Evolutionary conservation across 1,284 basidiomycete genomes (phyloP).

Genomic region (Veloboletus limbatus): DNA sequence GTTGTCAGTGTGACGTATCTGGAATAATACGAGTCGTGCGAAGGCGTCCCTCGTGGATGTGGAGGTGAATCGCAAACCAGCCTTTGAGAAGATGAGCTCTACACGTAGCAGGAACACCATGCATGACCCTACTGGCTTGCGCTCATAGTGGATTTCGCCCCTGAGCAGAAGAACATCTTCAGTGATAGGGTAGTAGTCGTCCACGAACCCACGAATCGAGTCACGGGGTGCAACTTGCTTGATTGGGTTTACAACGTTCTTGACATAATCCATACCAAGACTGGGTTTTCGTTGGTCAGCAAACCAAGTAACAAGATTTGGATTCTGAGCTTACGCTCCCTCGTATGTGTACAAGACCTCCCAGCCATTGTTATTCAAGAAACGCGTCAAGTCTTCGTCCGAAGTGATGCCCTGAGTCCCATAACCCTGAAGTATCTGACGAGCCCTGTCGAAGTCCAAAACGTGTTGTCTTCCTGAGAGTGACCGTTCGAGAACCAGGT

Average conservation of each 20-base stretch:
- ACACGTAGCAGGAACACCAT: conserved; percentile 2
- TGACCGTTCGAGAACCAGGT: conserved; percentile 16
- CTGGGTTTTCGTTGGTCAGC: conserved; percentile 29
- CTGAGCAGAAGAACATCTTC: conserved; percentile 41
- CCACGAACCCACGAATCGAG: conserved; percentile 38
- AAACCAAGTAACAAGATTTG: neutral
- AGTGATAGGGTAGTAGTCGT: conserved; percentile 37
- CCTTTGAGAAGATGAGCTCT: conserved; percentile 36
- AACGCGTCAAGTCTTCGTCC: conserved; percentile 32
- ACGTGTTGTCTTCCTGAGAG: conserved; percentile 20
- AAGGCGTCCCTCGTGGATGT: conserved; percentile 33
- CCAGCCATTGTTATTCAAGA: conserved; percentile 38
- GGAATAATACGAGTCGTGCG: conserved; percentile 36
- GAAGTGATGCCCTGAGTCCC: conserved; percentile 21
- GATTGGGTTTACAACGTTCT: conserved; percentile 41
- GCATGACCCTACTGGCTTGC: conserved; percentile 41
- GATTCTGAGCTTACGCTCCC: conserved; percentile 35
- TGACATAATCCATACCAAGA: conserved; percentile 43
- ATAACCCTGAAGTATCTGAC: conserved; percentile 12
- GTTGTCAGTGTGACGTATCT: conserved; percentile 33
- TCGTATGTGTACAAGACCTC: conserved; percentile 40
- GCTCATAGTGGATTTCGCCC: conserved; percentile 44
- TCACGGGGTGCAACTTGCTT: conserved; percentile 37
- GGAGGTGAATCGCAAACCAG: conserved; percentile 40
- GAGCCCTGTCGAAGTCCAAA: conserved; percentile 23